A percentile compares a stretch with the other conserved stretches of the same genome.
Conservation (phyloP, 2,329 filamentous ascomycete species). For the Colletotrichum kahawae region DNA sequence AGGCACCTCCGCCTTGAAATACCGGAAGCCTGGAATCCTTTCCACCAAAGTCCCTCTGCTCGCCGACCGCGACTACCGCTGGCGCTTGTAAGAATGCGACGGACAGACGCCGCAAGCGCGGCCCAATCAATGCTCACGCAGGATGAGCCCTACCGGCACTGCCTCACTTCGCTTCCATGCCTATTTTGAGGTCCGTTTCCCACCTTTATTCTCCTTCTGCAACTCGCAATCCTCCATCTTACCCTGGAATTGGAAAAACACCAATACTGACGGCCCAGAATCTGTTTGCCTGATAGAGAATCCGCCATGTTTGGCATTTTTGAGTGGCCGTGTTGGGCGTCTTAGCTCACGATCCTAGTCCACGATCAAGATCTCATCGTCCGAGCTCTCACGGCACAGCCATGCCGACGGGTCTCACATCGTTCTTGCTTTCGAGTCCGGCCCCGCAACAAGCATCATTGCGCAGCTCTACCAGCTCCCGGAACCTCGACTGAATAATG, state of each 20-base stretch:
- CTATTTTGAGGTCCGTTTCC: background rate
- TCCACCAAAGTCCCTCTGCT: background rate
- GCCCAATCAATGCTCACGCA: background rate
- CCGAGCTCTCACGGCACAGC: background rate
- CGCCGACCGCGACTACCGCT: background rate
- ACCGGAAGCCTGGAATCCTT: background rate
- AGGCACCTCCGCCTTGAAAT: background rate
- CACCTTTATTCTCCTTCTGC: background rate
- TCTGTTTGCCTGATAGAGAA: background rate
- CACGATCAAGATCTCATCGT: background rate
- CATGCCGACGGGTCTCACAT: background rate
- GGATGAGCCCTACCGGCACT: background rate
- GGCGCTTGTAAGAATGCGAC: background rate
- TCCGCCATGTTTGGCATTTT: background rate
- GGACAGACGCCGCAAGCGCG: background rate
- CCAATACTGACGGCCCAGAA: background rate
- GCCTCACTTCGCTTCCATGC: background rate
- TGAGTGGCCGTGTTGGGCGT: background rate
- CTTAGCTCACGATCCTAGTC: background rate
- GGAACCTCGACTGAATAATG: background rate
- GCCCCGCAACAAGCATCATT: background rate
- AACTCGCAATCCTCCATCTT: background rate
- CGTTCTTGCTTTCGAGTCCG: background rate
- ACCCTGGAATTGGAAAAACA: background rate
- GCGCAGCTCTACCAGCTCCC: background rate